A percentile compares a stretch with the other conserved stretches of the same genome.
Conservation (phyloP, 108 stramenopile species). For the Skeletonema grethae region DNA sequence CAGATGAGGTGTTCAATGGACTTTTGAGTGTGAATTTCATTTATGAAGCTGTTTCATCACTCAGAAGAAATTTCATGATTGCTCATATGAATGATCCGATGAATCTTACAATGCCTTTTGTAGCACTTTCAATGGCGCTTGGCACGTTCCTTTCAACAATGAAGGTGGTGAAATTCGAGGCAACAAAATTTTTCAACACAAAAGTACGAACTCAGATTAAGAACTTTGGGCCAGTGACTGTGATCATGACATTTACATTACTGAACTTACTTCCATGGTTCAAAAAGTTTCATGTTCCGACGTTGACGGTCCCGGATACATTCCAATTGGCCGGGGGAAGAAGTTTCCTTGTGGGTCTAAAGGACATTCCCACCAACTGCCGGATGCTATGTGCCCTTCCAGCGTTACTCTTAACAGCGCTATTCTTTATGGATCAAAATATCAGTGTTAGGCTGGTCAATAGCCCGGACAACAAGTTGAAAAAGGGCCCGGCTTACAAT, state of each 20-base stretch:
- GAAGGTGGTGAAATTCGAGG: conserved; percentile 70
- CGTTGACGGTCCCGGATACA: conserved; percentile 72
- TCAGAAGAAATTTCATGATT: conserved; percentile 68
- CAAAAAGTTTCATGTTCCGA: conserved; percentile 76
- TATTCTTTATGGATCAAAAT: conserved; percentile 98
- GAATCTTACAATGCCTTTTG: conserved; percentile 86
- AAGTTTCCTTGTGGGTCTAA: conserved; percentile 70
- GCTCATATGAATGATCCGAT: conserved; percentile 64
- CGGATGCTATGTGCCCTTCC: conserved; percentile 85
- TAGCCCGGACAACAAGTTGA: conserved; percentile 87
- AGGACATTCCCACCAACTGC: conserved; percentile 60
- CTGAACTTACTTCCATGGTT: conserved; percentile 66
- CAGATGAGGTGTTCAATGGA: conserved; percentile 96
- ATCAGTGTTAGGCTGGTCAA: conserved; percentile 93
- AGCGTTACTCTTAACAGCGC: conserved; percentile 80
- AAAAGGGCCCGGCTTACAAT: conserved; percentile 92
- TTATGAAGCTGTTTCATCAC: conserved; percentile 83
- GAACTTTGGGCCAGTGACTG: conserved; percentile 92
- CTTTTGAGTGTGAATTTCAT: conserved; percentile 94
- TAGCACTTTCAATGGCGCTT: conserved; percentile 73
- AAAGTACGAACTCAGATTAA: conserved; percentile 79
- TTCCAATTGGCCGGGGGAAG: conserved; percentile 85
- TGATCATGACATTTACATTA: conserved; percentile 81
- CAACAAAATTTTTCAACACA: conserved; percentile 72
- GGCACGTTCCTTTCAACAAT: conserved; percentile 72